Base-by-base conservation (phyloP, 768 basidiomycete species). In the Termitomyces titanicus region DNA sequence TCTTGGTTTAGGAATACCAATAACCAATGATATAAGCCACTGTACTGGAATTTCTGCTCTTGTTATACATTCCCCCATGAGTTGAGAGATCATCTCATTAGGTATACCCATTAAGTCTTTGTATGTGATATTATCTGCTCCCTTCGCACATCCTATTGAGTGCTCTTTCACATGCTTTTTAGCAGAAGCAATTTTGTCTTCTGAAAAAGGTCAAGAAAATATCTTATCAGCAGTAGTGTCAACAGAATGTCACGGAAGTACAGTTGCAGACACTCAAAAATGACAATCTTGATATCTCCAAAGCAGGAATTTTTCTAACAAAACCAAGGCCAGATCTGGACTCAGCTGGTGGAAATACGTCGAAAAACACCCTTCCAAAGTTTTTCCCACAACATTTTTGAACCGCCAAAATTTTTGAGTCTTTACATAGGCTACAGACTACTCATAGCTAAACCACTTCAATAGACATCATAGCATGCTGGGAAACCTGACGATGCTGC, bases 1-100 rank as follows among this genome's bases (percentile, higher is more conserved):
- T 18, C 44, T 44, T 6, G 42, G 43, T 13, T 45, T 53, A 25
- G 51, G 33, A 20, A 51, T 51, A 11, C 49, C 49, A 27, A 40
- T 53, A 5, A 53, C 51, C 18, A 45, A n/a, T 20, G 51, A 53
- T 5, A n/a, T 40, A 1, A 53, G 43, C 51, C 51, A 52, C 20
- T 33, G 10, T 8, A 29, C 17, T 5, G 42, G 42, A 6, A 52
- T 44, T 22, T 43, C 42, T 29, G 33, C 44, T n/a, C 27, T 33
- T 3, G 1, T 12, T 3, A 52, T n/a, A 25, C 51, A 52, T 20
- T 31, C 40, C 1, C 27, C 29, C 17, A 52, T 18, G 1, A 52
- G 51, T 2, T 40, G n/a, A 1, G 42, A 31, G 3, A 44, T 52
- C 29, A 27, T 43, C 9, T 40, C 38, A 29, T 51, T 51, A 9